These are phyloP conservation scores for Coemansia sp. DNA, from an alignment of 192 early-diverging fungal species.

Conservation along the genomic window DNA sequence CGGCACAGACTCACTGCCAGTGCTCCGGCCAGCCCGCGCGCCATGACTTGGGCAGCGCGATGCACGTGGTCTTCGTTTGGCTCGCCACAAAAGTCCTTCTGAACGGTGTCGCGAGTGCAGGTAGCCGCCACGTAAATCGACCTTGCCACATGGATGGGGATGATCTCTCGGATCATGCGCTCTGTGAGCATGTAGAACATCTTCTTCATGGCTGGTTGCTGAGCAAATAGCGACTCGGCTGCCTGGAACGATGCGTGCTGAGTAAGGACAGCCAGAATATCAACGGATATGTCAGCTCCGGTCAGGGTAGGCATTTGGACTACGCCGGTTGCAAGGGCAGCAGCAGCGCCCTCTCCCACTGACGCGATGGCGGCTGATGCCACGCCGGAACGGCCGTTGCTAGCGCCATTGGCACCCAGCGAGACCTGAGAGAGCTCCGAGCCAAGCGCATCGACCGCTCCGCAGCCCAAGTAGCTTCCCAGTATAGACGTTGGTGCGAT, in stretches of 20 bases:
- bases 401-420: slow-evolving; percentile 13
- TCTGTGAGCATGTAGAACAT: slow-evolving; percentile 87
- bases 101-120: slow-evolving; percentile 85
- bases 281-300: slow-evolving; percentile 42
- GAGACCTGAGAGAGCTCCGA: slow-evolving; percentile 27
- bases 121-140: slow-evolving; percentile 91
- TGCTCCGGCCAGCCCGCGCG: slow-evolving; percentile 82
- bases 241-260: slow-evolving; percentile 71
- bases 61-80: slow-evolving; percentile 92
- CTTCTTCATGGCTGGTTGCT: slow-evolving; percentile 84
- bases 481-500: slow-evolving; percentile 46
- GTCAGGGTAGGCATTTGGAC: slow-evolving; percentile 39
- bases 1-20: slow-evolving; percentile 90
- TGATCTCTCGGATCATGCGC: slow-evolving; percentile 85
- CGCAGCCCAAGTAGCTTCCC: slow-evolving; percentile 5
- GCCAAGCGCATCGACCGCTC: slow-evolving; percentile 22
- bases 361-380: background rate
- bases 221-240: slow-evolving; percentile 72
- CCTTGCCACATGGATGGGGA: slow-evolving; percentile 87
- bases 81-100: slow-evolving; percentile 96
- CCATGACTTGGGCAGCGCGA: slow-evolving; percentile 93
- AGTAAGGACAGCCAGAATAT: slow-evolving; percentile 46
- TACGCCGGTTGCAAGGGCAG: background rate
- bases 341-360: background rate
- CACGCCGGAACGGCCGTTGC: background rate